Evolutionary conservation across 2,329 filamentous ascomycete genomes (phyloP).

Genomic region (Neonectria coccinea): DNA sequence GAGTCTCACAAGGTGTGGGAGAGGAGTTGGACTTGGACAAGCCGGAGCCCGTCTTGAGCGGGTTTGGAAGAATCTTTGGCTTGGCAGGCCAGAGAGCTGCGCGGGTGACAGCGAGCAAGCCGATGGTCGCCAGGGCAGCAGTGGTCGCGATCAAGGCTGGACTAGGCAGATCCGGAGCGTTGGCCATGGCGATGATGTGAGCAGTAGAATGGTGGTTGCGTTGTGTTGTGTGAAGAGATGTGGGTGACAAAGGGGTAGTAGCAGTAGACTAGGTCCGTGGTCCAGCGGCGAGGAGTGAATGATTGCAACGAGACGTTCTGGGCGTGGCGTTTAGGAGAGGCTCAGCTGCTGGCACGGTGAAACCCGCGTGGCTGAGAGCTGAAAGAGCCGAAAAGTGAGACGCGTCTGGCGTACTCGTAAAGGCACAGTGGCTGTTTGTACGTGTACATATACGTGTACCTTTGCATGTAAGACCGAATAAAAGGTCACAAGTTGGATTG

Average conservation of each 20-base stretch:
- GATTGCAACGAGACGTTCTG: neutral
- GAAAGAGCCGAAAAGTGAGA: neutral
- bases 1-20: constrained; percentile 48
- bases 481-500: neutral
- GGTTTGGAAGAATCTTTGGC: constrained; percentile 57
- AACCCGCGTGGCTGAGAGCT: neutral
- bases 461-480: neutral
- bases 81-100: constrained; percentile 55
- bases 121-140: constrained; percentile 56
- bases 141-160: constrained; percentile 52
- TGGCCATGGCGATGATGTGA: constrained; percentile 8
- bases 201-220: neutral
- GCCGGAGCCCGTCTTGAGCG: constrained; percentile 57
- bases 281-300: neutral
- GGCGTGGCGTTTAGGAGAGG: no score
- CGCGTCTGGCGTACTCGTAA: neutral
- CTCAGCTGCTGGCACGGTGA: neutral
- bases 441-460: no score
- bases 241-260: no score
- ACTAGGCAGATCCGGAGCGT: constrained; percentile 24
- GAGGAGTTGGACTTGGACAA: constrained; percentile 52
- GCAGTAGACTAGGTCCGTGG: neutral
- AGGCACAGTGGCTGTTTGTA: no score
- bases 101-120: constrained; percentile 51
- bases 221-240: neutral